Evolutionary conservation across 139 green algal genomes (phyloP), one percentile per base, ranked within the genome.

Genomic region (Pedinophyceae sp.): DNA sequence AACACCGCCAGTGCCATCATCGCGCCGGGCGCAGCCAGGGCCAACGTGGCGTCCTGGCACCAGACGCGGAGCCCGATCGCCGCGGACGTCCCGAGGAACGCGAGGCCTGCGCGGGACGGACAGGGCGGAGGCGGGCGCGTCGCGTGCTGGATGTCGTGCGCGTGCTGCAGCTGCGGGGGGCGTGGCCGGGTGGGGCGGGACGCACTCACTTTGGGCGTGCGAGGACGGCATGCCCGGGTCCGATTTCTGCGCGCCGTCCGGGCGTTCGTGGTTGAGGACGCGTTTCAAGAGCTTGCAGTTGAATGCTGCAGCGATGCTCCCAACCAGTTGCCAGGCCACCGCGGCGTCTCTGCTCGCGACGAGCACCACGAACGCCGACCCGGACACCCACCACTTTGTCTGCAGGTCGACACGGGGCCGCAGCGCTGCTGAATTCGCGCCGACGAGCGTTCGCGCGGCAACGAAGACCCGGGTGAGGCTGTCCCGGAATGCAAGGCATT

Each of bases 271-370:
- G 19, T 48, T 48, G 40, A 48, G 40, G 18, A 48, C 18, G 40
- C 19, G 40, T 19, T 48, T 48, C 18, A 48, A 19, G 19, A 48
- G 19, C 40, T 48, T 48, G 40, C 40, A 48, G 40, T 48, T 48
- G 40, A 48, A 48, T 18, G 40, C 18, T 18, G 40, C 18, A 18
- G 19, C 18, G 19, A 48, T 48, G 40, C 18, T 20, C 19, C 40
- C 40, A 18, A 19, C 19, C 18, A 48, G 40, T 48, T 18, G 18
- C 40, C 40, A 48, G 40, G 18, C 18, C 19, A 19, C 40, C 19
- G 18, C 40, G 40, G 19, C 40, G 40, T 48, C 19, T 48, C 40
- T 18, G 40, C 18, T 20, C 18, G 18, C 18, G 18, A 48, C 40
- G 18, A 48, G 40, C 19, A 19, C 40, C 18, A 19, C 40, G 40